These are phyloP conservation scores for Sphaerulina musiva DNA, from an alignment of 2,329 filamentous ascomycete species.

Conservation along the genomic window DNA sequence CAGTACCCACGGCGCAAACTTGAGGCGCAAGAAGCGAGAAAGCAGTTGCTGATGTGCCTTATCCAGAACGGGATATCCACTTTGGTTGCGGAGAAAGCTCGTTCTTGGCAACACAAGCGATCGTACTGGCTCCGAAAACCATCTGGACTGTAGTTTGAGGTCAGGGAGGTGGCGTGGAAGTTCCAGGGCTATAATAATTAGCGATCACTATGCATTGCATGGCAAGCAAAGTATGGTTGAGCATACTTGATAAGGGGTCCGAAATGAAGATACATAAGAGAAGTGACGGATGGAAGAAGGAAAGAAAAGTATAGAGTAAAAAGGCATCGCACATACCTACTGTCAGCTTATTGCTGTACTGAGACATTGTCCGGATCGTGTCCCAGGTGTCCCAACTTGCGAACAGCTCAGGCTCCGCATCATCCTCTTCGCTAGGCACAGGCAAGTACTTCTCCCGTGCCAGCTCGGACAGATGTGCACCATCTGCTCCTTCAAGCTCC, in stretches of 20 bases:
- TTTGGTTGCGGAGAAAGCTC: conserved; percentile 53
- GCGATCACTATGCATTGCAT: conserved; percentile 1
- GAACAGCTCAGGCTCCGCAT: conserved; percentile 50
- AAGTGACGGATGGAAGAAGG: not conserved
- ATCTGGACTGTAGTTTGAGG: conserved; percentile 51
- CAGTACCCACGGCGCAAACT: conserved; percentile 54
- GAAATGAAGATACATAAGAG: not conserved
- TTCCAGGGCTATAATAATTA: conserved; percentile 46
- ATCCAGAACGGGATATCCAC: conserved; percentile 53
- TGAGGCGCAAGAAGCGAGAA: conserved; percentile 51
- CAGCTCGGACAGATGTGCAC: conserved; percentile 49
- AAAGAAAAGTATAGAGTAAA: conserved; percentile 1
- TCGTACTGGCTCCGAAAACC: conserved; percentile 58
- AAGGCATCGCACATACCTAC: conserved; percentile 59
- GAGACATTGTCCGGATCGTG: conserved; percentile 73
- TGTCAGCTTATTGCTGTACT: conserved; percentile 72
- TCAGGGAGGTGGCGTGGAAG: conserved; percentile 55
- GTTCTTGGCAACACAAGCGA: conserved; percentile 49
- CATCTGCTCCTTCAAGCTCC: conserved; percentile 48
- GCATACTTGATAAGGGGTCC: conserved; percentile 6
- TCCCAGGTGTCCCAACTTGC: conserved; percentile 93
- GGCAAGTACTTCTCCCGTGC: conserved; percentile 32
- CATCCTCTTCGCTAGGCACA: conserved; percentile 15
- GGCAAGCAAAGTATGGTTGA: not conserved
- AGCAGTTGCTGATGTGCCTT: conserved; percentile 54